Conservation (phyloP, 257 asterid species). For the Mitragyna speciosa region DNA sequence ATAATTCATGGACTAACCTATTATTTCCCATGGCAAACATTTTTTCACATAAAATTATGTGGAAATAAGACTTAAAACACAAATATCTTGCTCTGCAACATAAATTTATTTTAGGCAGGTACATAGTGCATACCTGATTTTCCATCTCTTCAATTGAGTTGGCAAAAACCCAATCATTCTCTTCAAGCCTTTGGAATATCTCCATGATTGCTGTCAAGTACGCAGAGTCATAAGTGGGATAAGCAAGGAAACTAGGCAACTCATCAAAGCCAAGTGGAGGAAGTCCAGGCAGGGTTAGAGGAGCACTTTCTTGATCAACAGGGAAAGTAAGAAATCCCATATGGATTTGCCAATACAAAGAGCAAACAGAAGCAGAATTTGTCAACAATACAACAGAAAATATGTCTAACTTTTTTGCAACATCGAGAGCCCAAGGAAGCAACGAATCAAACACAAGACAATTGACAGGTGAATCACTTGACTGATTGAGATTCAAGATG, state of each 20-base stretch:
- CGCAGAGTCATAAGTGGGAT: background rate
- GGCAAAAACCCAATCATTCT: background rate
- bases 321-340: background rate
- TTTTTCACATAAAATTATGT: background rate
- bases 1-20: background rate
- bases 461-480: background rate
- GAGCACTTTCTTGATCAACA: background rate
- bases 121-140: background rate
- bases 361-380: conserved; percentile 1
- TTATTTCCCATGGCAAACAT: background rate
- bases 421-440: background rate
- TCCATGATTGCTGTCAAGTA: background rate
- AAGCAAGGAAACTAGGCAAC: background rate
- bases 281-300: background rate
- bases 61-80: background rate
- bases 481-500: background rate
- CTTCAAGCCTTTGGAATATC: background rate
- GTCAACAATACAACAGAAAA: background rate
- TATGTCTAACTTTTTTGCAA: background rate
- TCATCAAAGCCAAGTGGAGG: background rate
- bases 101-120: background rate
- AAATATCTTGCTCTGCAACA: too few species aligned
- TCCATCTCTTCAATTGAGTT: background rate
- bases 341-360: background rate
- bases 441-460: background rate